Evolutionary conservation across 345 rosid genomes (phyloP).

Genomic region (Lepidium aucheri): DNA sequence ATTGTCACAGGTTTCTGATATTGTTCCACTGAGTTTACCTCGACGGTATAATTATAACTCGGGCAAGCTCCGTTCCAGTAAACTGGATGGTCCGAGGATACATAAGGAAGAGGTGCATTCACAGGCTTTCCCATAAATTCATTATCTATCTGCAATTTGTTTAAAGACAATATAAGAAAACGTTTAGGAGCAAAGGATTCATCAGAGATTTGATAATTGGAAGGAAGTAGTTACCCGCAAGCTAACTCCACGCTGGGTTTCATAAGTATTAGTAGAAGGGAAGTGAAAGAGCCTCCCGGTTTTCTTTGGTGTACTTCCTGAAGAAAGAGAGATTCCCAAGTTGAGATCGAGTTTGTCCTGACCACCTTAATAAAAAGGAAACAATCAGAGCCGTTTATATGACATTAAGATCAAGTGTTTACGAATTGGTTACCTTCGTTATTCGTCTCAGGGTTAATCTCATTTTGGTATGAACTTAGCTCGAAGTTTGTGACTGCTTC

Average conservation of each 20-base stretch:
- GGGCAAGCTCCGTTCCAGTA: conserved; percentile 27
- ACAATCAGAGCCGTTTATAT: conserved; percentile 4
- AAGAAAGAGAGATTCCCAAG: conserved; percentile 26
- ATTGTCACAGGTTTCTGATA: not conserved
- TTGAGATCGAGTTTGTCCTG: conserved; percentile 23
- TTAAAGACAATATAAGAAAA: not conserved
- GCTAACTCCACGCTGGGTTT: conserved; percentile 21
- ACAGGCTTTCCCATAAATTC: conserved; percentile 23
- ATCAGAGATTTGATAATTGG: not conserved
- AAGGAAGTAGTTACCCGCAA: conserved; percentile 14
- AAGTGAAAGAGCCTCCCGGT: conserved; percentile 15
- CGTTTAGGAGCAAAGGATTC: not conserved
- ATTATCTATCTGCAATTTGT: conserved; percentile 13
- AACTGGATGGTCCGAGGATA: conserved; percentile 13
- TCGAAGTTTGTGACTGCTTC: conserved; percentile 96
- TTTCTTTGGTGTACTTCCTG: conserved; percentile 16
- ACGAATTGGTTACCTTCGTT: conserved; percentile 40
- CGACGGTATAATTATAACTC: conserved; percentile 10
- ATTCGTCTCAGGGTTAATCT: conserved; percentile 35
- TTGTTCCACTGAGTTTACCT: conserved; percentile 13
- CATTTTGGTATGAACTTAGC: conserved; percentile 60
- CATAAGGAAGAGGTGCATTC: conserved; percentile 20
- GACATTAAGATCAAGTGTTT: not conserved
- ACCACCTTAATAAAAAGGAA: conserved; percentile 5
- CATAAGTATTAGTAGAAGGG: conserved; percentile 16